Conservation (phyloP, 371 early-diverging fungal species). For the Apophysomyces trapeziformis region DNA sequence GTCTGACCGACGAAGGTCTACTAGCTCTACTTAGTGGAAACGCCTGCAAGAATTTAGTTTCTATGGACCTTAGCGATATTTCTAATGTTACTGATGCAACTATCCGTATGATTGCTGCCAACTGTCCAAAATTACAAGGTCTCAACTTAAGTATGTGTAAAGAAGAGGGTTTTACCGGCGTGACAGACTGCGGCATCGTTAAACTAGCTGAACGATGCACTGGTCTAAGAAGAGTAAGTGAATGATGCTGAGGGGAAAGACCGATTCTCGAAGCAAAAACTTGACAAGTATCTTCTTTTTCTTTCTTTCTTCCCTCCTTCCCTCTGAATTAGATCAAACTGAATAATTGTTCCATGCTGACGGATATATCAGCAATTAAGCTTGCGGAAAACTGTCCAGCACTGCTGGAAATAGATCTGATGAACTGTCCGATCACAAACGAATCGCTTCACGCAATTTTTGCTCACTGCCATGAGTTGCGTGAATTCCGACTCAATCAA, state of each 20-base stretch:
- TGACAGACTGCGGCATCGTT: constrained; percentile 47
- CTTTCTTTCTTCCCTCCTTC: constrained; percentile 12
- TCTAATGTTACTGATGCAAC: constrained; percentile 39
- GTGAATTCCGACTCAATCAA: constrained; percentile 58
- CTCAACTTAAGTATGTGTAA: constrained; percentile 48
- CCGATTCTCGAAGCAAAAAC: no score
- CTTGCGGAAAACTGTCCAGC: constrained; percentile 57
- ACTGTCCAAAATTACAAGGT: constrained; percentile 47
- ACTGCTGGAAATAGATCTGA: constrained; percentile 62
- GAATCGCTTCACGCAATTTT: constrained; percentile 51
- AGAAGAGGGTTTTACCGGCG: constrained; percentile 28
- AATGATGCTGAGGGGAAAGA: neutral
- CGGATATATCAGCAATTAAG: constrained; percentile 55
- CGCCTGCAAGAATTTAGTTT: constrained; percentile 34
- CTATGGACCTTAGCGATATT: constrained; percentile 51
- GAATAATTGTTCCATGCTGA: constrained; percentile 55
- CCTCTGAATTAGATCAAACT: constrained; percentile 57
- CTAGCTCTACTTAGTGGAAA: constrained; percentile 37
- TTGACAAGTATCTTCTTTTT: constrained; percentile 2
- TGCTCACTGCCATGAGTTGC: constrained; percentile 47
- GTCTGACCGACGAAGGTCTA: constrained; percentile 52
- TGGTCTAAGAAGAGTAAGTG: constrained; percentile 47
- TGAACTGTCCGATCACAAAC: constrained; percentile 60
- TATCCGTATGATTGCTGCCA: constrained; percentile 38
- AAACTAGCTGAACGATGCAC: constrained; percentile 40